Conservation (phyloP, 1,139 yeast genomes). For the Suhomyces panamericanus region DNA sequence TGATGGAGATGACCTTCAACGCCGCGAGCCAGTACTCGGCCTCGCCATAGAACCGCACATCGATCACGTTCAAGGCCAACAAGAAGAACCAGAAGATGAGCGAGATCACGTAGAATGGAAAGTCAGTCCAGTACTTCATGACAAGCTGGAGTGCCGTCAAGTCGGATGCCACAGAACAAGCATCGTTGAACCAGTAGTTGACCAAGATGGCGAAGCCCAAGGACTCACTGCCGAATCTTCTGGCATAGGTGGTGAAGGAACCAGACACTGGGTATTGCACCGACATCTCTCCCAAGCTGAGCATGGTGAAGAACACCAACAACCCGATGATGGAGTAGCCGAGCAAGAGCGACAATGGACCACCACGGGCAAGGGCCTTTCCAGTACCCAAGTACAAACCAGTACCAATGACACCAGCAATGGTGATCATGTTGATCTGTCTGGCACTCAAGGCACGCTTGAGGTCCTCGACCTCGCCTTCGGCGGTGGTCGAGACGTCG, state of each 20-base stretch:
- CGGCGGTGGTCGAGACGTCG: constrained; percentile 9
- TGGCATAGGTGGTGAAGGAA: constrained; percentile 60
- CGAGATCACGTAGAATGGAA: constrained; percentile 59
- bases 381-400: constrained; percentile 70
- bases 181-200: constrained; percentile 68
- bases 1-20: constrained; percentile 39
- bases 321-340: constrained; percentile 60
- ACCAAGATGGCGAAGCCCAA: constrained; percentile 62
- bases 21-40: constrained; percentile 43
- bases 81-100: constrained; percentile 60
- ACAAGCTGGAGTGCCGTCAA: constrained; percentile 61
- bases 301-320: constrained; percentile 59
- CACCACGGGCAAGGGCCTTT: constrained; percentile 57
- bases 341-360: constrained; percentile 62
- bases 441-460: constrained; percentile 50
- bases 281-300: constrained; percentile 65
- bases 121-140: constrained; percentile 60
- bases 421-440: constrained; percentile 61
- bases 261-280: constrained; percentile 63
- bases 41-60: constrained; percentile 51
- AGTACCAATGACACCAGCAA: constrained; percentile 69
- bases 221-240: constrained; percentile 60
- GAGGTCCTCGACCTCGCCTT: constrained; percentile 27
- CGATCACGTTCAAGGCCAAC: constrained; percentile 51
- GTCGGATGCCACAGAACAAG: constrained; percentile 61